Base-by-base conservation (phyloP, 768 basidiomycete genomes). In the Tulasnella sp. region DNA sequence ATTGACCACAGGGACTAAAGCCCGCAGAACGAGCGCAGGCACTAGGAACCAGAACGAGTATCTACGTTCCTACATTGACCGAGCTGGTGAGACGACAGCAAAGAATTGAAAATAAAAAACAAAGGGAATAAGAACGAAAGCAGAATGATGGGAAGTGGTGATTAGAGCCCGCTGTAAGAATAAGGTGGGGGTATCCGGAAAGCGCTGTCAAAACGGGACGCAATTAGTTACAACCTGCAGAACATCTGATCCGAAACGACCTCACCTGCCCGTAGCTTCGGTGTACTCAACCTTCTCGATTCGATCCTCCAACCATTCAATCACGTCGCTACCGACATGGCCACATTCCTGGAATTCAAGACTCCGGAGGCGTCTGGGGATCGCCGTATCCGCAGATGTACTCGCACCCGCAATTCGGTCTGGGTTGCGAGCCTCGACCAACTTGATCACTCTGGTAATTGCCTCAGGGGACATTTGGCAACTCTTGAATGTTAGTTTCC, bases 381-480 rank as follows among this genome's bases (percentile, higher is more conserved):
- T 80, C n/a, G 84, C 84, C 0, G 76, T 78, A 32, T 77, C 79
- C 62, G 79, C 77, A 12, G 77, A 78, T 8, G 26, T 39, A 9
- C 42, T 26, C 6, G 32, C 39, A 4, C 63, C 63, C 26, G 26
- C 63, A 35, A 64, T 64, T 11, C 37, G 63, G 66, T 82, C 83
- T 0, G 91, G 90, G 77, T 92, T 92, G 67, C 90, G 82, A 71
- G 85, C 84, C 63, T 91, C 89, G 26, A 92, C 84, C 80, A 91
- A 84, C 77, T 86, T 85, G 32, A 92, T 89, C 22, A 92, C 83
- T 79, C 88, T 88, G 67, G 83, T 82, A 32, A 90, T 85, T 34
- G 86, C 87, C 67, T 90, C 89, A 37, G 83, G 83, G 76, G 89
- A 88, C 29, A 85, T 82, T 76, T 88, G 86, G 76, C 90, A 91